Base-by-base conservation (phyloP, 2,329 filamentous ascomycete species). In the Monilinia fructigena region DNA sequence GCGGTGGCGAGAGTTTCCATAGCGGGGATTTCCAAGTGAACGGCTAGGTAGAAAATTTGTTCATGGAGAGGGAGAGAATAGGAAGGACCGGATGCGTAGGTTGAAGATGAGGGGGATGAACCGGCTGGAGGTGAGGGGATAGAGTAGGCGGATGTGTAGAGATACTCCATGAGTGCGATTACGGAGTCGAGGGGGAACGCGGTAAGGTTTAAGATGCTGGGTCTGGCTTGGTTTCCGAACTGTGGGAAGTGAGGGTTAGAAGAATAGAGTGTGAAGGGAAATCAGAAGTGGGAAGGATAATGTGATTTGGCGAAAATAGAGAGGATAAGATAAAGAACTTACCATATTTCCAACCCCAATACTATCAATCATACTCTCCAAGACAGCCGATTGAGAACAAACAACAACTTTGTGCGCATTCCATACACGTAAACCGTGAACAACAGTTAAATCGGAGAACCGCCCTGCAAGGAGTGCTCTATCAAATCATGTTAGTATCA, bases 371-470 rank as follows among this genome's bases (percentile, higher is more conserved):
- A 65, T 67, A 2, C 66, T 55, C 55, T 70, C 71, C 12, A 74
- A 66, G 4, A 73, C 63, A 1, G 68, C 7, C 0, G 72, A 74
- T 63, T 74, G 72, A 2, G 70, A 69, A 31, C 68, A 71, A 2
- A 74, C 67, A 12, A 74, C 64, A 5, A 74, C 68, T 59, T 70
- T 72, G 55, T 74, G 73, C 1, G 72, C 70, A 35, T 66, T 69
- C 73, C 72, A 74, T 45, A 55, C 54, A 4, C 63, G 66, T 1
- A 58, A n/a, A 6, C 68, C 66, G n/a, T 74, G 72, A 0, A 66
- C 58, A 23, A 74, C 67, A 0, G 58, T 71, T 28, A 74, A 40
- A 50, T 74, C 73, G 8, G 72, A 74, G 56, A 70, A 74, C 48
- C 70, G 68, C 35, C 73, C 73, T 8, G 68, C 62, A 35, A 67